Evolutionary conservation across 768 basidiomycete species (phyloP).

Genomic region (Amanita rimosa): DNA sequence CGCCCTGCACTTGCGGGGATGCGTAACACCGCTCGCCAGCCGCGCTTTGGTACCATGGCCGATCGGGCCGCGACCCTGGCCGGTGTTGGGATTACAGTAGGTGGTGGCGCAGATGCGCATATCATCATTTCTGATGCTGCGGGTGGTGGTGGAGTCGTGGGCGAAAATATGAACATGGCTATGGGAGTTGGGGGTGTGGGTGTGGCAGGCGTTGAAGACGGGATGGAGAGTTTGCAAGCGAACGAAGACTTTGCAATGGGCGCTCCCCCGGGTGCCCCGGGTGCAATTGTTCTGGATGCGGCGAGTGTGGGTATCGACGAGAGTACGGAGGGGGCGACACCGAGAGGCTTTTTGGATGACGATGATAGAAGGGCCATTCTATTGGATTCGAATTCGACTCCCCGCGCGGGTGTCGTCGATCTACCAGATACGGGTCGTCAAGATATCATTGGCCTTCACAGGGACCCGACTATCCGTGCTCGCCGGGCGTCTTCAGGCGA

Average conservation of each 20-base stretch:
- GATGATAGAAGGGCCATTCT: constrained; percentile 6
- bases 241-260: constrained; percentile 89
- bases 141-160: neutral
- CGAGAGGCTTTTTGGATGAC: constrained; percentile 12
- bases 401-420: constrained; percentile 47
- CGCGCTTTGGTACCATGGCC: constrained; percentile 12
- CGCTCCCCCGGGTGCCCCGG: constrained; percentile 82
- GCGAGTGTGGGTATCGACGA: constrained; percentile 21
- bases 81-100: constrained; percentile 18
- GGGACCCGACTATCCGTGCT: constrained; percentile 17
- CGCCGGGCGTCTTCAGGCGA: constrained; percentile 4
- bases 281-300: constrained; percentile 30
- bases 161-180: constrained; percentile 6
- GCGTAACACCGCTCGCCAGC: neutral
- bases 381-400: constrained; percentile 35
- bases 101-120: constrained; percentile 21
- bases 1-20: constrained; percentile 12
- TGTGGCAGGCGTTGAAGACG: constrained; percentile 58
- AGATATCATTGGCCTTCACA: constrained; percentile 10
- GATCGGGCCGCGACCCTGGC: constrained; percentile 11
- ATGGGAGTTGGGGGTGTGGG: constrained; percentile 12
- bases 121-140: constrained; percentile 24
- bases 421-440: constrained; percentile 27
- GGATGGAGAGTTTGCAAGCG: constrained; percentile 64
- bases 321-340: constrained; percentile 11